phyloP scores from a whole-genome alignment of 768 basidiomycete species.

The Boletus tylopilopsis region DNA sequence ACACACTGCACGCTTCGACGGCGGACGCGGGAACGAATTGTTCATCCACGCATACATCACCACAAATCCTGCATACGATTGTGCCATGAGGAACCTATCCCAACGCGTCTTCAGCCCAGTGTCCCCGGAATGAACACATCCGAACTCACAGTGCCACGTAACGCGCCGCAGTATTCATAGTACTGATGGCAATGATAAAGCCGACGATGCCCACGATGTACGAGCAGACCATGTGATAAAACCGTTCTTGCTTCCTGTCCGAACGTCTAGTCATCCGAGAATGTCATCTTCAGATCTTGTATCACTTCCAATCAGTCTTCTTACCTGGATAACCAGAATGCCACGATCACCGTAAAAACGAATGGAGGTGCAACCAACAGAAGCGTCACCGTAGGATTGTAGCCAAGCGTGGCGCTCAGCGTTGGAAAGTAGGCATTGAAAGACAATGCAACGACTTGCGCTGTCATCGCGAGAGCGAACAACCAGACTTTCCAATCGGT shows the following conservation, averaged over 20 bases:
- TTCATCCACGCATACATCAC: slow-evolving; percentile 54
- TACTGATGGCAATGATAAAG: slow-evolving; percentile 62
- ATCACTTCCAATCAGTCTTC: neutral
- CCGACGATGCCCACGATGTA: slow-evolving; percentile 59
- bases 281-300: neutral
- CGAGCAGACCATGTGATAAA: slow-evolving; percentile 59
- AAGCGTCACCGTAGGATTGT: slow-evolving; percentile 56
- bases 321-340: slow-evolving; percentile 52
- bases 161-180: slow-evolving; percentile 58
- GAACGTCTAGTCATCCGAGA: slow-evolving; percentile 48
- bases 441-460: slow-evolving; percentile 46
- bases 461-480: slow-evolving; percentile 51
- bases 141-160: slow-evolving; percentile 64
- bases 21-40: slow-evolving; percentile 66
- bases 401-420: slow-evolving; percentile 68
- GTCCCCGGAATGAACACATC: slow-evolving; percentile 5
- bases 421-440: slow-evolving; percentile 87
- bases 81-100: slow-evolving; percentile 69
- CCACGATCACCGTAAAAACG: slow-evolving; percentile 52
- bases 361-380: slow-evolving; percentile 78
- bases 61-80: slow-evolving; percentile 69
- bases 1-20: slow-evolving; percentile 81
- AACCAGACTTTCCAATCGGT: slow-evolving; percentile 82
- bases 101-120: slow-evolving; percentile 3
- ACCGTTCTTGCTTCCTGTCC: slow-evolving; percentile 67